Evolutionary conservation across 495 filamentous ascomycete species (phyloP), one percentile per base, ranked within the genome.

Genomic region (Cryomyces minteri): DNA sequence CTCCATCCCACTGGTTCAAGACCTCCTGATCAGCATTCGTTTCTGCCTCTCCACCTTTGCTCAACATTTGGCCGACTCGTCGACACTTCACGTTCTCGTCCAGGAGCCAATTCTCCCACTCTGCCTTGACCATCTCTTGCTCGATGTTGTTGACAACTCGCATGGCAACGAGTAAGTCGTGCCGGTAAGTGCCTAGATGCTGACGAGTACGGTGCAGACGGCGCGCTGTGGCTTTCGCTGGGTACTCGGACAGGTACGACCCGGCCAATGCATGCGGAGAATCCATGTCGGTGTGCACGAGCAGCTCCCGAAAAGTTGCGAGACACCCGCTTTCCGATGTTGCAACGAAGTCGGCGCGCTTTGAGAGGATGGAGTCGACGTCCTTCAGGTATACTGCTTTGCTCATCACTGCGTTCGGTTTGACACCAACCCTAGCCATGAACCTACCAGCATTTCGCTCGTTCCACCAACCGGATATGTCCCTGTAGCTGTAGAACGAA

Each of bases 91-190:
- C 53, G 44, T 67, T 69, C 63, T 95, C 88, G 37, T 78, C 76
- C 4, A 66, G 56, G 11, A 96, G 69, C 86, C 87, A 96, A 37
- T 80, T 79, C 63, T 92, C 87, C 79, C 84, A 98, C 64, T 95
- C 88, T 3, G 74, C 79, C 45, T 72, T 68, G 46, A 96, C 50
- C 56, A 92, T 77, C 58, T 95, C 88, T 43, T 67, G 63, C 65
- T 98, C 90, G 7, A 96, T 75, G 39, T 71, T 78, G 58, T 96
- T 94, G 43, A 98, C 77, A 4, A 95, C 72, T 5, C 88, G 78
- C 63, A 96, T 72, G 11, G 87, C 86, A 5, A 98, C 87, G 1
- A 96, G 66, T 18, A 96, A 68, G 54, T 96, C 85, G 56, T 98
- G 84, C n/a, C 90, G 73, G 59, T 94, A 88, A 9, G 72, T 61